phyloP scores from a whole-genome alignment of 805 yeast species.

The Zygoascus ofunaensis region DNA sequence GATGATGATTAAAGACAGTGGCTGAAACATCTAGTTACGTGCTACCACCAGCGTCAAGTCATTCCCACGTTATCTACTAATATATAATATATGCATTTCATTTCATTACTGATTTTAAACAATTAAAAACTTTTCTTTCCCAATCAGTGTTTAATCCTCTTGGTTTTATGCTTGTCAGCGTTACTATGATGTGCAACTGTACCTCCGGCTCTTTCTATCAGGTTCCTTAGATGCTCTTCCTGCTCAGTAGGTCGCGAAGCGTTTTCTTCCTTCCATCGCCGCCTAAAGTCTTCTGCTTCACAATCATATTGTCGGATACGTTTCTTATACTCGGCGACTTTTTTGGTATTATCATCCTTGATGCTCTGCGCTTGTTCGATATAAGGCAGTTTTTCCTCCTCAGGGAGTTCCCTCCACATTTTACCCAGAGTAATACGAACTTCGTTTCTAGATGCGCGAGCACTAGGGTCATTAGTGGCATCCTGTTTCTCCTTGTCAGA shows the following conservation, averaged over 20 bases:
- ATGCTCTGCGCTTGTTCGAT: conserved; percentile 27
- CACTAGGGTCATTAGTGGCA: conserved; percentile 24
- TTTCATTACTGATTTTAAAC: not conserved
- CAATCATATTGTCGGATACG: conserved; percentile 28
- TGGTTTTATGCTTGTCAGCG: not conserved
- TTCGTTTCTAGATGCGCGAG: conserved; percentile 31
- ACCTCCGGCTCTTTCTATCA: conserved; percentile 10
- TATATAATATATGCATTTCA: not conserved
- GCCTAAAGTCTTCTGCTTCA: conserved; percentile 31
- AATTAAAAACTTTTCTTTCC: not conserved
- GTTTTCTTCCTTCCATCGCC: conserved; percentile 31
- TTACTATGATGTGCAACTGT: not conserved
- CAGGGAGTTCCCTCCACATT: conserved; percentile 34
- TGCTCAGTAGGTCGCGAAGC: conserved; percentile 24
- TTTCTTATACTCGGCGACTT: conserved; percentile 26
- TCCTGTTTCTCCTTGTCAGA: conserved; percentile 28
- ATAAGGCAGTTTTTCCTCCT: conserved; percentile 30
- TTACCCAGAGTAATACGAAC: conserved; percentile 33
- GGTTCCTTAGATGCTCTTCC: conserved; percentile 18
- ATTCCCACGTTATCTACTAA: too few relatives aligned
- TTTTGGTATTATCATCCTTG: conserved; percentile 28
- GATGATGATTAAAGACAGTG: too few relatives aligned
- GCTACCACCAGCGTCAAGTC: too few relatives aligned
- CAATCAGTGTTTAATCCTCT: not conserved
- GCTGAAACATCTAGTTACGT: too few relatives aligned